Base-by-base conservation (phyloP, 2,329 filamentous ascomycete species). In the Fusarium drepaniforme region DNA sequence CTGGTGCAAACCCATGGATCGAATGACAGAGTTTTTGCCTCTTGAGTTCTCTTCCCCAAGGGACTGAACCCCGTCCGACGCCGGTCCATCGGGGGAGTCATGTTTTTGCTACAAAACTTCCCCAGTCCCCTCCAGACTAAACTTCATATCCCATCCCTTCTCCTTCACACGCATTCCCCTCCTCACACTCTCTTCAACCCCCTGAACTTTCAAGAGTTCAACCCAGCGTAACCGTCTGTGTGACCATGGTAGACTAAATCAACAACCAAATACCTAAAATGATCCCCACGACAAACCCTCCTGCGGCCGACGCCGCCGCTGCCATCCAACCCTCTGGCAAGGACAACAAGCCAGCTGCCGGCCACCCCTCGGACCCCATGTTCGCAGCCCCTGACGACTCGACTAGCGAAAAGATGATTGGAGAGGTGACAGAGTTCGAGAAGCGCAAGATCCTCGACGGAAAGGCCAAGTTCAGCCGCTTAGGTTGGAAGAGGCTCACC, bases 401-500 rank as follows among this genome's bases (percentile, higher is more conserved):
- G 15, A 67, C 71, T 37, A 76, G 74, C 59, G 74, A 76, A 33
- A 76, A 76, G 30, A 75, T 76, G 75, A 56, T 73, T 11, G 77
- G 77, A 59, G 74, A 79, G 57, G 68, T 76, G 3, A 75, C 77
- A 35, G 75, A 78, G 35, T 75, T 77, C 8, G 77, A 78, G 66
- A 74, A 77, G 60, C 71, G 75, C 65, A 79, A 79, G 68, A 75
- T 75, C 40, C 60, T 73, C 37, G 76, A 70, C 40, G 76, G 76
- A 18, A 74, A 73, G 12, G 75, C 75, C 3, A 78, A 77, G 40
- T 78, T 78, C 62, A 70, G 68, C 58, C 76, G 76, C 11, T 66
- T 78, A 8, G 76, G 76, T 57, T 78, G 76, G 76, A 78, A 78
- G 51, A 73, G 76, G 18, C 75, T 78, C 12, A 77, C 76, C 42